phyloP scores from a whole-genome alignment of 1,284 basidiomycete genomes.

The Malassezia nana region DNA sequence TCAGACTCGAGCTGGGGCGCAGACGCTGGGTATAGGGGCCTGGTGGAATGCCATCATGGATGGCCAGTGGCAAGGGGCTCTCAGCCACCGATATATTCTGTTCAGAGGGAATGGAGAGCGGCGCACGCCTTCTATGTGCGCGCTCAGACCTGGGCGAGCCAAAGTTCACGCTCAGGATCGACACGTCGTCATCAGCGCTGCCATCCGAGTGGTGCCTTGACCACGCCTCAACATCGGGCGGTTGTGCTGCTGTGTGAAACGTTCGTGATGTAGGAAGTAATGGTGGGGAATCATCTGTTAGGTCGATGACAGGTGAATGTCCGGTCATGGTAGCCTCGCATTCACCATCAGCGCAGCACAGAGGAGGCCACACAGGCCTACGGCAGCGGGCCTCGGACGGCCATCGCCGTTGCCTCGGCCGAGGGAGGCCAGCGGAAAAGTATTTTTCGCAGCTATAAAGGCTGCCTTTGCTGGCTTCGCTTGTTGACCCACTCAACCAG shows the following conservation, averaged over 20 bases:
- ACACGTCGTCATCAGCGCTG: constrained; percentile 11
- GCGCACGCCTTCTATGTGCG: not conserved
- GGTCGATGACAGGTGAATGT: constrained; percentile 22
- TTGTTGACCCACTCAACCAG: not conserved
- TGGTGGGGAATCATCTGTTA: constrained; percentile 32
- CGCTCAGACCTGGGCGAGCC: not conserved
- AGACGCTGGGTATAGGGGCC: constrained; percentile 15
- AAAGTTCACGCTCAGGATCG: constrained; percentile 5
- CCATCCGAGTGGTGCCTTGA: not conserved
- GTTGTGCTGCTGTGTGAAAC: not conserved
- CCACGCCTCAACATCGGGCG: not conserved
- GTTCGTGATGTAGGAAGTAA: not conserved
- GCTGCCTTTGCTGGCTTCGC: not conserved
- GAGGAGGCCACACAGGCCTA: not conserved
- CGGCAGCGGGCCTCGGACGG: not conserved
- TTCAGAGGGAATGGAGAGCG: not conserved
- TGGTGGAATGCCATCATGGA: constrained; percentile 20
- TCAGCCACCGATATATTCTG: not conserved
- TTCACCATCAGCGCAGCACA: constrained; percentile 3
- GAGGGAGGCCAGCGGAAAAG: not conserved
- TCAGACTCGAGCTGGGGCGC: not conserved
- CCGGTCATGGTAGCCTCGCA: constrained; percentile 8
- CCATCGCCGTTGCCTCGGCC: not conserved
- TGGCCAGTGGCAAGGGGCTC: constrained; percentile 1
- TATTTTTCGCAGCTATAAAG: not conserved